Conservation (phyloP, 2,329 filamentous ascomycete genomes). For the Botrytis medusae region DNA sequence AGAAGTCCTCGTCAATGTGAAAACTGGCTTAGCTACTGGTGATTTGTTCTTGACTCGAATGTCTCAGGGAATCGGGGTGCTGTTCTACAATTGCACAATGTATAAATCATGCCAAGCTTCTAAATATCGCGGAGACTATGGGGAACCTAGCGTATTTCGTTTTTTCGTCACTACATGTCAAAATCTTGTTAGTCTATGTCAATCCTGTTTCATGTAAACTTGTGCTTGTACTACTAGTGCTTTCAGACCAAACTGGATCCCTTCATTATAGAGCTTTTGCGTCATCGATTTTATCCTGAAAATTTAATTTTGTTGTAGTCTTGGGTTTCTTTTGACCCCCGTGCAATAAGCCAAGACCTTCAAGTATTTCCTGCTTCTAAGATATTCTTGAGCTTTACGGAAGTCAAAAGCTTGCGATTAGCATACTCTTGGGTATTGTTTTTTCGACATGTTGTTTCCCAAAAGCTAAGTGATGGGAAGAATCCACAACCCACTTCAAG, state of each 20-base stretch:
- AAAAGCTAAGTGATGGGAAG: not conserved
- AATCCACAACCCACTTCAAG: not conserved
- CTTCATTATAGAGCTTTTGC: too few species aligned
- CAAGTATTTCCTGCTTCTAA: not conserved
- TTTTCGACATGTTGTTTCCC: not conserved
- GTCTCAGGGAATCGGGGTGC: not conserved
- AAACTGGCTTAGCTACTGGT: not conserved
- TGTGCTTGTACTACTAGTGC: not conserved
- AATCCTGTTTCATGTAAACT: too few species aligned
- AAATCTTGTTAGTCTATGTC: not conserved
- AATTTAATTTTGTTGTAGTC: not conserved
- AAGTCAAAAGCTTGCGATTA: too few species aligned
- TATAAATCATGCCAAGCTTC: not conserved
- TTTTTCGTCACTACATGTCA: not conserved
- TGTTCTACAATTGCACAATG: not conserved
- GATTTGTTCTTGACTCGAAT: fast-evolving
- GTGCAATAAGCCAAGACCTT: not conserved
- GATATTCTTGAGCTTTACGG: fast-evolving
- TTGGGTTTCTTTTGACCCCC: not conserved
- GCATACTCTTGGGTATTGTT: not conserved
- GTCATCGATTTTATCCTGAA: not conserved
- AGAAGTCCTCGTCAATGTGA: too few species aligned
- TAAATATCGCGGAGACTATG: too few species aligned
- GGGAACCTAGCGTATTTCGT: not conserved
- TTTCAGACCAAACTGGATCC: too few species aligned